Evolutionary conservation across 2,329 filamentous ascomycete species (phyloP).

Genomic region (Diaporthe citriasiana): DNA sequence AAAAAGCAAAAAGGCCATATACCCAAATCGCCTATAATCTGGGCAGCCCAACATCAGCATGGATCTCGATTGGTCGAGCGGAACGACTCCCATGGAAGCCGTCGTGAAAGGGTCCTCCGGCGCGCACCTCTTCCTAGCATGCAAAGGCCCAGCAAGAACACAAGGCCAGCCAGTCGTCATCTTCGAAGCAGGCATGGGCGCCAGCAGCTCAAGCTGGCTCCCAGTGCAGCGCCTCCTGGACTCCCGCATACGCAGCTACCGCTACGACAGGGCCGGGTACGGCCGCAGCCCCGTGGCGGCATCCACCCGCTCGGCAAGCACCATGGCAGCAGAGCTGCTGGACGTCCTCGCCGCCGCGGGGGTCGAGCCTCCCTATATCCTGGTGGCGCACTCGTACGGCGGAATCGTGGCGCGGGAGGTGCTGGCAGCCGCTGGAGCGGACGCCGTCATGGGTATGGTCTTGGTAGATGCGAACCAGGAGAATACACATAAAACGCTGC

Average conservation of each 20-base stretch:
- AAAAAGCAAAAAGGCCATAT: neutral
- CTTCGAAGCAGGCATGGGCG: conserved; percentile 33
- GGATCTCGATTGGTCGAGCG: neutral
- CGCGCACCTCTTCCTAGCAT: neutral
- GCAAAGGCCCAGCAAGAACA: neutral
- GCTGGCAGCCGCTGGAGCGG: neutral
- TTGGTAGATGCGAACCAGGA: conserved; percentile 23
- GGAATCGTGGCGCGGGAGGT: neutral
- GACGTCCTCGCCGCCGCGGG: neutral
- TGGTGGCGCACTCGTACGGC: conserved; percentile 4
- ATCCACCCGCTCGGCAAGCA: neutral
- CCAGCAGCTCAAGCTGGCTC: conserved; percentile 32
- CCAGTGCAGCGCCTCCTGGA: conserved; percentile 30
- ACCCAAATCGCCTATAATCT: neutral
- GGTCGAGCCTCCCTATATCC: conserved; percentile 5
- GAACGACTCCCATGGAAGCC: neutral
- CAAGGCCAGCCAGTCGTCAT: conserved; percentile 33
- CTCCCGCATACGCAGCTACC: conserved; percentile 32
- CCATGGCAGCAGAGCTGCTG: conserved; percentile 15
- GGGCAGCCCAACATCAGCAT: neutral
- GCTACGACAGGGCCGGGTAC: conserved; percentile 39
- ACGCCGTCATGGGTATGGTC: conserved; percentile 2
- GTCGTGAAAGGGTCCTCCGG: neutral
- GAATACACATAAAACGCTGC: neutral
- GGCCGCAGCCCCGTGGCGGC: conserved; percentile 13